Percentiles rank a stretch among this genome's conserved stretches.
These are phyloP conservation scores for Murraya paniculata DNA, from an alignment of 345 rosid species.

Conservation along the genomic window DNA sequence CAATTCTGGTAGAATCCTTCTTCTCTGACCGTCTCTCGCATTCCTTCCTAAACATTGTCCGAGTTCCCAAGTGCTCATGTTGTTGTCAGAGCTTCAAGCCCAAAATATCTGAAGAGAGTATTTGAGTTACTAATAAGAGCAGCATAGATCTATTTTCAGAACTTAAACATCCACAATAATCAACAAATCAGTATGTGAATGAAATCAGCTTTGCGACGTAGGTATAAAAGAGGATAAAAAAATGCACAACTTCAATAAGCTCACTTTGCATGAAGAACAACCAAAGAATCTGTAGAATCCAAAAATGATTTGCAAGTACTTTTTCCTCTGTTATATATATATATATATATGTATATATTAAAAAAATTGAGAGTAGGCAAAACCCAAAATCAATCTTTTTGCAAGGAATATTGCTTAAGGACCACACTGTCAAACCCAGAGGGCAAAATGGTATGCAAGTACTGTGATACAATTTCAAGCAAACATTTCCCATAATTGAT, in stretches of 20 bases:
- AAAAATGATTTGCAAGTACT: background rate
- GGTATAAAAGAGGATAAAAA: background rate
- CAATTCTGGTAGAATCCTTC: constrained; percentile 10
- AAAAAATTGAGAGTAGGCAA: no score
- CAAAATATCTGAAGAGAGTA: background rate
- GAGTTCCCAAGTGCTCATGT: constrained; percentile 7
- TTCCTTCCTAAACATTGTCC: constrained; percentile 6
- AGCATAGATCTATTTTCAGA: background rate
- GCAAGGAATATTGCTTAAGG: no score
- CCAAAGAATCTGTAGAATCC: background rate
- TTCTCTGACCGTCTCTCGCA: background rate
- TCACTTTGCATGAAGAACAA: background rate
- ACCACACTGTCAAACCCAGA: no score
- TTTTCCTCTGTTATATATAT: no score
- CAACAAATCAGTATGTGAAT: no score
- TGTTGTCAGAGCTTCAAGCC: background rate
- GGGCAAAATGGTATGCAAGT: background rate
- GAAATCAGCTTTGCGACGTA: background rate
- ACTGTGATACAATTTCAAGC: background rate
- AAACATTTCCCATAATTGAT: background rate
- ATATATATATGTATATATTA: no score
- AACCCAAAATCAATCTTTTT: no score
- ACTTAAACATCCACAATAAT: background rate
- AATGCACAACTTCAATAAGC: background rate
- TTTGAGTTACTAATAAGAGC: background rate